phyloP scores from a whole-genome alignment of 1,139 yeast species.

The Chernovozyma aurita region DNA sequence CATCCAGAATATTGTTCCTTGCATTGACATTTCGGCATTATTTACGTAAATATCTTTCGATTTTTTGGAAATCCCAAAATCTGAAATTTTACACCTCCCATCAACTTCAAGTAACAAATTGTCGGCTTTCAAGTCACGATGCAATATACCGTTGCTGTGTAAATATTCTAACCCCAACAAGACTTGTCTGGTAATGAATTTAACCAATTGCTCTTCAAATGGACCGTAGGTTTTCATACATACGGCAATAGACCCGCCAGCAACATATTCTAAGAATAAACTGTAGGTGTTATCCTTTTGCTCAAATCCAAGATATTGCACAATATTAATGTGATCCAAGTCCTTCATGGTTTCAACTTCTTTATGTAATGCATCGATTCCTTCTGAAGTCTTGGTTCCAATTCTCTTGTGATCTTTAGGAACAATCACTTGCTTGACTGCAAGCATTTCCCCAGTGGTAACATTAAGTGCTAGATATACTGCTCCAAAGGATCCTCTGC shows the following conservation, averaged over 20 bases:
- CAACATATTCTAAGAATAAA: conserved; percentile 89
- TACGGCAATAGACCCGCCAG: conserved; percentile 95
- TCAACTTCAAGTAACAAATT: conserved; percentile 83
- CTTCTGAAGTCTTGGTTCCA: conserved; percentile 46
- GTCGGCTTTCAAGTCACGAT: conserved; percentile 95
- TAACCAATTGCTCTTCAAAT: conserved; percentile 74
- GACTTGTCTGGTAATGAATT: conserved; percentile 74
- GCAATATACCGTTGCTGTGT: conserved; percentile 83
- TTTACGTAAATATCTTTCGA: conserved; percentile 85
- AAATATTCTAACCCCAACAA: conserved; percentile 79
- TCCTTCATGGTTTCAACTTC: conserved; percentile 96
- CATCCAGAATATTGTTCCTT: conserved; percentile 99
- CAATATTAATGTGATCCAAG: conserved; percentile 88
- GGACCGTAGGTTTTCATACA: conserved; percentile 79
- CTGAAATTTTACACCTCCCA: conserved; percentile 94
- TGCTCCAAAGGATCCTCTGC: conserved; percentile 96
- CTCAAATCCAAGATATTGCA: conserved; percentile 93
- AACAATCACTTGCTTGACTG: conserved; percentile 90
- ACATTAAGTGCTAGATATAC: conserved; percentile 90
- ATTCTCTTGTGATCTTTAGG: conserved; percentile 44
- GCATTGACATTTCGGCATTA: conserved; percentile 95
- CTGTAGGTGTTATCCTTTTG: conserved; percentile 72
- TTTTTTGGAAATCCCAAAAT: conserved; percentile 91
- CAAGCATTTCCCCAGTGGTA: conserved; percentile 98
- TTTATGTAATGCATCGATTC: conserved; percentile 77